Evolutionary conservation across 164 flowering plant species (phyloP), one percentile per base, ranked within the genome.

Genomic region (Santalum album): DNA sequence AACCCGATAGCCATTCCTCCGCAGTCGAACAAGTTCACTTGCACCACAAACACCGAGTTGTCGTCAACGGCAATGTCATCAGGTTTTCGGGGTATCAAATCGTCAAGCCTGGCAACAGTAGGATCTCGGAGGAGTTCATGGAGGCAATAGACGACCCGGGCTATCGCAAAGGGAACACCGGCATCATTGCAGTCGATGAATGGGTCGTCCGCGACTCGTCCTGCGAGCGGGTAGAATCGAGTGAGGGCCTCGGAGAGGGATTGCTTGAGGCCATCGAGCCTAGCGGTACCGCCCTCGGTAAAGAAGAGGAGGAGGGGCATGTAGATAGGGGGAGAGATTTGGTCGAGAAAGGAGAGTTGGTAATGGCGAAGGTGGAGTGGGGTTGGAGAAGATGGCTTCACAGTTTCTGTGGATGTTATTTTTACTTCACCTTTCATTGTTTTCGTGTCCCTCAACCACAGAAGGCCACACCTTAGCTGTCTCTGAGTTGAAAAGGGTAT

Each of bases 341-440:
- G 61, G 53, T 66, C 70, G 5, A 60, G 12, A 2, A 56, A 15
- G 35, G 61, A 66, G 11, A 67, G 52, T 18, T 53, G 27, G 26
- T 27, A 26, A 1, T 2, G 40, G 36, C 49, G 54, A 1, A 57
- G 54, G 25, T 53, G 66, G 10, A 3, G 52, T 1, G 60, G 59
- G 16, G 71, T 62, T 36, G 65, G 62, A 32, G 48, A 62, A 16
- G 66, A 57, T 19, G 66, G 66, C 49, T 56, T 66, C 34, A 66
- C 57, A 12, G 9, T 50, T 16, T 57, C 50, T 25, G 21, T 52
- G 0, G 65, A 57, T 15, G 27, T 56, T 0, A 61, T 32, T 23
- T 61, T 23, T 23, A 61, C 39, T 47, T 27, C 46, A 19, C 9
- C 35, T 68, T 63, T 44, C 57, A 56, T 29, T 29, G n/a, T n/a